These are phyloP conservation scores for Phytopythium cucurbitacearum DNA, from an alignment of 352 stramenopile genomes.

Conservation along the genomic window DNA sequence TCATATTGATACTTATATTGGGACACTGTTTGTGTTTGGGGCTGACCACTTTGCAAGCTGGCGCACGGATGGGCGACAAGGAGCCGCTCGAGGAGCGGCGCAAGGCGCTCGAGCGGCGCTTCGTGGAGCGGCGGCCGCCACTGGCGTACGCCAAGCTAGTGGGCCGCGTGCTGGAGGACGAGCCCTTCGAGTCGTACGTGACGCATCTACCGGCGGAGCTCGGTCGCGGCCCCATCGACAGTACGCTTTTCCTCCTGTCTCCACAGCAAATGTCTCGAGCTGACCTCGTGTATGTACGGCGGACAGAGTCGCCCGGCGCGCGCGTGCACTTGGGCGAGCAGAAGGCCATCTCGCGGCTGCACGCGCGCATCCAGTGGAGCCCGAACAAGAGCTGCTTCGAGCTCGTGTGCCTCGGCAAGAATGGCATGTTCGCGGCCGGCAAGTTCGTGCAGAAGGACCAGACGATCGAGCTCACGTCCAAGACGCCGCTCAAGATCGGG, in stretches of 20 bases:
- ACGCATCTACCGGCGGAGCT: slow-evolving; percentile 75
- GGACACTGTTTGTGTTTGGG: background rate
- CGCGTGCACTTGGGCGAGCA: slow-evolving; percentile 72
- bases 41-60: background rate
- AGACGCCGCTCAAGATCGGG: slow-evolving; percentile 80
- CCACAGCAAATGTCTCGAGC: background rate
- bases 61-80: slow-evolving; percentile 4
- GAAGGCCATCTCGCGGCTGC: slow-evolving; percentile 71
- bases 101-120: slow-evolving; percentile 77
- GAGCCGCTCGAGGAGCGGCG: slow-evolving; percentile 51
- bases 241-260: slow-evolving; percentile 7
- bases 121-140: slow-evolving; percentile 67
- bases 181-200: slow-evolving; percentile 69
- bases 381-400: slow-evolving; percentile 71
- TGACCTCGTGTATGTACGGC: background rate
- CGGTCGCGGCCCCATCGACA: slow-evolving; percentile 45
- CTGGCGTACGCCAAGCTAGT: slow-evolving; percentile 79
- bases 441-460: slow-evolving; percentile 71
- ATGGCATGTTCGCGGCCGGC: slow-evolving; percentile 69
- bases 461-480: slow-evolving; percentile 57
- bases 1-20: background rate
- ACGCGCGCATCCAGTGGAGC: slow-evolving; percentile 80
- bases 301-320: slow-evolving; percentile 28
- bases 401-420: slow-evolving; percentile 76
- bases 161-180: slow-evolving; percentile 53